Evolutionary conservation across 352 stramenopile genomes (phyloP).

Genomic region (Pythium utonaiense): DNA sequence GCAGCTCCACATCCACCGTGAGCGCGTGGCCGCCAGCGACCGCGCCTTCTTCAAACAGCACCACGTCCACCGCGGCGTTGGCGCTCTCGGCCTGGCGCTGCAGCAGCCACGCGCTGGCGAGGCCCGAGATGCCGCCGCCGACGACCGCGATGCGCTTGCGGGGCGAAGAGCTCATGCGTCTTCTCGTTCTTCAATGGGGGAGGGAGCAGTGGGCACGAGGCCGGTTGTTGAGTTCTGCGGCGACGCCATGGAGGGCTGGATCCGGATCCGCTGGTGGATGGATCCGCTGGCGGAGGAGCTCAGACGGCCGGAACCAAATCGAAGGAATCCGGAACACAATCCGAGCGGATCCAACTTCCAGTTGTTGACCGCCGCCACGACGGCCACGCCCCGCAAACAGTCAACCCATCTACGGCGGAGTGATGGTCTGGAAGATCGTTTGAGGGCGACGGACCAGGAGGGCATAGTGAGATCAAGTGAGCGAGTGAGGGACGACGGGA

Average conservation of each 20-base stretch:
- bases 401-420: neutral
- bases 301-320: neutral
- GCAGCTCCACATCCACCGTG: conserved; percentile 35
- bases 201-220: neutral
- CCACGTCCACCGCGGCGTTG: conserved; percentile 36
- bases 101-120: conserved; percentile 28
- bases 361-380: neutral
- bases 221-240: neutral
- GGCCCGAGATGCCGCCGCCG: conserved; percentile 32
- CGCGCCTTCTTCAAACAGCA: conserved; percentile 40
- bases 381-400: neutral
- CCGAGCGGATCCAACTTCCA: neutral
- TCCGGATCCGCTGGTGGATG: too few relatives aligned
- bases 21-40: conserved; percentile 45
- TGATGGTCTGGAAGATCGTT: neutral
- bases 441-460: too few relatives aligned
- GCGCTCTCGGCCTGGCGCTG: conserved; percentile 16
- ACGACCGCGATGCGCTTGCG: conserved; percentile 32
- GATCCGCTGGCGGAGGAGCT: neutral
- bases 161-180: conserved; percentile 15
- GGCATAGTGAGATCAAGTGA: neutral
- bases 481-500: neutral
- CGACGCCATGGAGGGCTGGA: too few relatives aligned
- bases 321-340: conserved; percentile 1
- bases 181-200: neutral